Base-by-base conservation (phyloP, 2,329 filamentous ascomycete species). In the Curvularia eragrostidis region DNA sequence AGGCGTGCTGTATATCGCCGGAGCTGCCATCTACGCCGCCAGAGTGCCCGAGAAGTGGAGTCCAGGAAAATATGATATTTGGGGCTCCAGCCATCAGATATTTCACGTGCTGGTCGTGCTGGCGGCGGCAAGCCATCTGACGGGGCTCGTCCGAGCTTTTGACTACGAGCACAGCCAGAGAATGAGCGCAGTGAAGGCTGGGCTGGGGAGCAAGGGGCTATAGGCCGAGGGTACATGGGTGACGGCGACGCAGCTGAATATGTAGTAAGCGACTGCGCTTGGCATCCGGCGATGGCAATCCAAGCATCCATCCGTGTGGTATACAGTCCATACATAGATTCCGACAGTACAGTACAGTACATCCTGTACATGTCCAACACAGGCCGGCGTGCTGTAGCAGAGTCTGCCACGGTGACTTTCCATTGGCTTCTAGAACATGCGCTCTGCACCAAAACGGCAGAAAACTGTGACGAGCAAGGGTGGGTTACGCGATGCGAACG, bases 31-130 rank as follows among this genome's bases (percentile, higher is more conserved):
- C 48, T 98, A 99, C 76, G 95, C 93, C 6, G 89, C 85, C 52
- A 88, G 95, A 36, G 88, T 94, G 77, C 95, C 95, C 0, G 95
- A 99, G 79, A 84, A 91, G 58, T 86, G 84, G 70, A 85, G 81
- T 43, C 95, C 94, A 0, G 91, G 92, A 1, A 81, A 77, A 7
- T 97, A 94, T 71, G 95, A 99, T 77, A 91, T 97, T 50, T 91
- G 91, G 85, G 94, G 95, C 36, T 93, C 89, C 73, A 97, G 92
- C 19, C 95, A 99, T 77, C 95, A 99, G 79, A 90, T 99, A 63
- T 99, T 99, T 76, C 95, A 99, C 79, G 81, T 96, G 38, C 84
- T 95, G 63, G 93, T 99, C 26, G 82, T 98, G 15, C 77, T 93
- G 59, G 95, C 95, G 0, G 94, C 92, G 0, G 84, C 85, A 1